Percentiles rank a stretch among this genome's conserved stretches.
These are phyloP conservation scores for Abrus precatorius DNA, from an alignment of 306 rosid species.

Conservation along the genomic window DNA sequence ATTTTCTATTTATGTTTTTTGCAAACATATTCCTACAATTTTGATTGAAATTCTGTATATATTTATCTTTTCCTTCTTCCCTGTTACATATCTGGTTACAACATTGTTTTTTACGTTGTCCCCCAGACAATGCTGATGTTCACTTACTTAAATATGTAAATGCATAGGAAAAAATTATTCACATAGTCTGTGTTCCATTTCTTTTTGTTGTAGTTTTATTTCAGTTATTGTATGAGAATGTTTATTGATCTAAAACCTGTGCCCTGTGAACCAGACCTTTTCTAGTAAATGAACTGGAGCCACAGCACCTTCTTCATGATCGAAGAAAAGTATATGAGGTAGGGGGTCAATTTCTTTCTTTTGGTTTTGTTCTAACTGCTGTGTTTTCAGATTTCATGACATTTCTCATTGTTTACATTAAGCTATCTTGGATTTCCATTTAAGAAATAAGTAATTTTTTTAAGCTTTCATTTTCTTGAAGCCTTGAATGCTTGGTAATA, in stretches of 20 bases:
- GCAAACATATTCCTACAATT: neutral
- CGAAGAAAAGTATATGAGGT: constrained; percentile 97
- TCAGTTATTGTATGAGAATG: constrained; percentile 40
- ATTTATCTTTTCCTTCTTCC: constrained; percentile 11
- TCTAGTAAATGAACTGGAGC: constrained; percentile 91
- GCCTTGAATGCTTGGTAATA: constrained; percentile 36
- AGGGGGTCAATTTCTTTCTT: constrained; percentile 30
- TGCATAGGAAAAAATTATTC: constrained; percentile 7
- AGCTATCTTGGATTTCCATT: constrained; percentile 17
- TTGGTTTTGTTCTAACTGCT: neutral
- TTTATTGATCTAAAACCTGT: constrained; percentile 44
- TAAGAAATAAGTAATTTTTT: neutral
- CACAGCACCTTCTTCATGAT: constrained; percentile 96
- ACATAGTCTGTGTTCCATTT: neutral
- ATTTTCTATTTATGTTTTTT: neutral
- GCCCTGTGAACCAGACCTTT: constrained; percentile 77
- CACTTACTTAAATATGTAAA: constrained; percentile 34
- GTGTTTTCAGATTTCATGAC: constrained; percentile 38
- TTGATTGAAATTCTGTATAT: neutral
- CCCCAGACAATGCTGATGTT: neutral
- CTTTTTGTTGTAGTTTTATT: constrained; percentile 20
- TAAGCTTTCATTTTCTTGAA: constrained; percentile 40
- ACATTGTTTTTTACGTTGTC: neutral
- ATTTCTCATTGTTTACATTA: constrained; percentile 15
- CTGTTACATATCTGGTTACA: neutral